Evolutionary conservation across 2,329 filamentous ascomycete species (phyloP), one percentile per base, ranked within the genome.

Genomic region (Paecilomyces variotii): DNA sequence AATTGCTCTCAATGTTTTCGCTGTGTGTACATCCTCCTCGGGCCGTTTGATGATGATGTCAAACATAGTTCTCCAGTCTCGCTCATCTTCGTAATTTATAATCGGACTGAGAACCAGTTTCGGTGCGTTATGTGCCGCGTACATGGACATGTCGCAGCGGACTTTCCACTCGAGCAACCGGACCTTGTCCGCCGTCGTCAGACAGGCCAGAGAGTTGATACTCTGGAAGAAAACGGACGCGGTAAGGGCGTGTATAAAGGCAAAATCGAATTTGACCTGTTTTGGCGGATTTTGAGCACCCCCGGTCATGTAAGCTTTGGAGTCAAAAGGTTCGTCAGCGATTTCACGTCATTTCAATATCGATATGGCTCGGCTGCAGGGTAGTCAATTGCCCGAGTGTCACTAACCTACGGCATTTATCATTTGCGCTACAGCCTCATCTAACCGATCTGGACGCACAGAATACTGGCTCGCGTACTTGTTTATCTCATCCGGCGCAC

Each of bases 141-240:
- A 96, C 74, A 91, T 79, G 4, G 86, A 68, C 4, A 96, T 76
- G 69, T 94, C 89, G 64, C 86, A 74, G 50, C 91, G 84, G 55
- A 87, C 88, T 73, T 95, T 96, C 84, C 86, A 92, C 72, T 94
- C 88, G 6, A 96, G 78, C 0, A 96, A 75, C 4, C 89, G 84
- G 11, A 80, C 77, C 69, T 92, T 93, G 54, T 78, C 77, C 6
- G 79, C 77, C 0, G 74, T 68, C 0, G 84, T 78, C 51, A 91
- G 78, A 82, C 83, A 94, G 39, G 78, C 63, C 63, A 80, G 80
- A 10, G 76, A 75, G 67, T 86, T 81, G 69, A 96, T 80, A 6
- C 79, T 70, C 4, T 80, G 78, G 63, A 90, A 80, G 76, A 93
- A 94, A 63, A 96, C 84, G n/a, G 87, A 87, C 10, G 79, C 78